Evolutionary conservation across 2,329 filamentous ascomycete genomes (phyloP).

Genomic region (Metarhizium sp.): DNA sequence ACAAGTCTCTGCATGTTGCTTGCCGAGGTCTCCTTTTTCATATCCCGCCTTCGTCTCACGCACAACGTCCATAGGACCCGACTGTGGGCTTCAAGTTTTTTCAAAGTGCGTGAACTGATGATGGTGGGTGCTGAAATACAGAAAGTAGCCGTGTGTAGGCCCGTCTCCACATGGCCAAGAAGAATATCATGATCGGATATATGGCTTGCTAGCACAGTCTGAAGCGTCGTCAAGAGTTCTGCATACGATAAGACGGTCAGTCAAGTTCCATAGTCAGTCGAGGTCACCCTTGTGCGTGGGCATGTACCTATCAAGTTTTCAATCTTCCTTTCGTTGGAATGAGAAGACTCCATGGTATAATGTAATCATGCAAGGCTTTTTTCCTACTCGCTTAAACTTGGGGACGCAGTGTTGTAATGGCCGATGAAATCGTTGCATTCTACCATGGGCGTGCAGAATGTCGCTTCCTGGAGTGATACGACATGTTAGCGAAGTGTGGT

Average conservation of each 20-base stretch:
- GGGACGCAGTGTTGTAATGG: background rate
- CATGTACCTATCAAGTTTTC: background rate
- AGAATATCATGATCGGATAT: constrained; percentile 22
- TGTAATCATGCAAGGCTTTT: background rate
- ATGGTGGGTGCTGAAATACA: background rate
- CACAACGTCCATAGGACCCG: constrained; percentile 59
- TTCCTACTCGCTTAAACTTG: background rate
- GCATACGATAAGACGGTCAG: background rate
- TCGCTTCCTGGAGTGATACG: background rate
- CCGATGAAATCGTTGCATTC: background rate
- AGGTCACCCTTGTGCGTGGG: background rate
- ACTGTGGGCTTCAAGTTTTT: constrained; percentile 45
- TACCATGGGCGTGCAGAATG: background rate
- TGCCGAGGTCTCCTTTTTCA: constrained; percentile 10
- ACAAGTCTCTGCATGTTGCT: constrained; percentile 21
- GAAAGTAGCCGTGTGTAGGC: constrained; percentile 15
- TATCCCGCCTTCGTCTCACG: constrained; percentile 35
- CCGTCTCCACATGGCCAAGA: constrained; percentile 22
- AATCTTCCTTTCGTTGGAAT: background rate
- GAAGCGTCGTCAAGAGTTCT: constrained; percentile 21
- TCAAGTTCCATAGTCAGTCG: too few species aligned
- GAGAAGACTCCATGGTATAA: background rate
- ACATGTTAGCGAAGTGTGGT: background rate
- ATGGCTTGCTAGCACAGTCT: constrained; percentile 11
- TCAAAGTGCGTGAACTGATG: background rate